A percentile compares a stretch with the other conserved stretches of the same genome.
Evolutionary conservation across 2,329 filamentous ascomycete species (phyloP).

Genomic region (Aspergillus niger): DNA sequence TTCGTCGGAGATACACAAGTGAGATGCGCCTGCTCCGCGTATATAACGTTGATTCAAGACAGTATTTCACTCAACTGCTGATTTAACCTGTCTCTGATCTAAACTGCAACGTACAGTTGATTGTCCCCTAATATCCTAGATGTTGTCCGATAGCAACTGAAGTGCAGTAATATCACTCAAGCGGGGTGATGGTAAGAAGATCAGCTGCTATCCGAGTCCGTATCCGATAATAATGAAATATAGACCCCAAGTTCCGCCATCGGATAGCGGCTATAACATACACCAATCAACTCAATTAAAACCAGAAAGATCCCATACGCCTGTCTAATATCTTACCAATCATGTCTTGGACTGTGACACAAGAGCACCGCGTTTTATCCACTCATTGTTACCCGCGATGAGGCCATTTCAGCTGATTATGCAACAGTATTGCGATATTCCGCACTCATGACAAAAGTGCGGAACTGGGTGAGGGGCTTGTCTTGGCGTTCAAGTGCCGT

Average conservation of each 20-base stretch:
- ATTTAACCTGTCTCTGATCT: background rate
- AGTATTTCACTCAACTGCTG: background rate
- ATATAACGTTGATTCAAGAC: background rate
- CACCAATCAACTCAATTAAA: background rate
- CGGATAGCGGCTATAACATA: background rate
- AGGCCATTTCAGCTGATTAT: conserved; percentile 7
- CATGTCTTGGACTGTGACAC: background rate
- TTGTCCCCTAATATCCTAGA: background rate
- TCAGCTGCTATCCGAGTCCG: background rate
- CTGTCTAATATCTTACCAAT: conserved; percentile 1
- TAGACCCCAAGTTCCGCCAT: background rate
- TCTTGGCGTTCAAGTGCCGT: background rate
- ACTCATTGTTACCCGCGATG: background rate
- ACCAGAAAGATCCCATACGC: no score
- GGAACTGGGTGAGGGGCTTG: conserved; percentile 14
- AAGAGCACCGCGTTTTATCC: background rate
- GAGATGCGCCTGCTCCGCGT: background rate
- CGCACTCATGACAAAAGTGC: conserved; percentile 29
- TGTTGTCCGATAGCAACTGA: background rate
- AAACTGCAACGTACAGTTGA: background rate
- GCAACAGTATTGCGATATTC: conserved; percentile 17
- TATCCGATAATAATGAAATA: background rate
- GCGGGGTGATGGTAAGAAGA: background rate
- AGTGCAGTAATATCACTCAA: background rate
- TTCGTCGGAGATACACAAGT: background rate